Evolutionary conservation across 108 stramenopile genomes (phyloP), one percentile per base, ranked within the genome.

Genomic region (Cyclotella choctawhatcheeana): DNA sequence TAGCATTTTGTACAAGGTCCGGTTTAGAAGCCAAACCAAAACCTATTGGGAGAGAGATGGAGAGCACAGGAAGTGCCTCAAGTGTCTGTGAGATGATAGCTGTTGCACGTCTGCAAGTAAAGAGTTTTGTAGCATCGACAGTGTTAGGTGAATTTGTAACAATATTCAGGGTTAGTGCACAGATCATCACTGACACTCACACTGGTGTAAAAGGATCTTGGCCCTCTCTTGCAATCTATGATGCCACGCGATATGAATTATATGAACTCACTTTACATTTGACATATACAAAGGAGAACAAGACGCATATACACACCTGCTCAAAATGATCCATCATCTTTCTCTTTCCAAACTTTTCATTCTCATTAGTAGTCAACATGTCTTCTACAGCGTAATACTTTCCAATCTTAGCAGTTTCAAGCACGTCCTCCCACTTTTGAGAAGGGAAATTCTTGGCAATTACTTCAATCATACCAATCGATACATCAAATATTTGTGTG

Each of bases 301-400:
- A 34, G 20, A 1, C 12, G 5, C 3, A 31, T 13, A 18, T 12
- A 58, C 33, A 2, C 25, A 58, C 56, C 56, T 85, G 72, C 34
- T 89, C 64, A 73, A 89, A 95, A 74, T 95, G 94, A 53, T 93
- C 77, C 69, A 74, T 77, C 59, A 93, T 83, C 29, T 75, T 82
- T 16, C 86, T 86, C 8, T 32, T 85, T 37, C 94, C 94, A 66
- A 81, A 95, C 76, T 91, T 88, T 48, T 94, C 90, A 0, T 66
- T 62, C 17, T 82, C 69, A 5, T 82, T 76, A 2, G 84, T 87
- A 13, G 93, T 92, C n/a, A 92, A 83, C 93, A 94, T 94, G 58
- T 94, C 90, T 44, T 94, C 91, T 5, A 94, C 93, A 51, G 93
- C 93, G 71, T 94, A 93, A 70, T 93, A 94, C 61, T 93, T 93